A percentile compares a stretch with the other conserved stretches of the same genome.
phyloP scores from a whole-genome alignment of 164 flowering plant genomes.

The Aristolochia californica region DNA sequence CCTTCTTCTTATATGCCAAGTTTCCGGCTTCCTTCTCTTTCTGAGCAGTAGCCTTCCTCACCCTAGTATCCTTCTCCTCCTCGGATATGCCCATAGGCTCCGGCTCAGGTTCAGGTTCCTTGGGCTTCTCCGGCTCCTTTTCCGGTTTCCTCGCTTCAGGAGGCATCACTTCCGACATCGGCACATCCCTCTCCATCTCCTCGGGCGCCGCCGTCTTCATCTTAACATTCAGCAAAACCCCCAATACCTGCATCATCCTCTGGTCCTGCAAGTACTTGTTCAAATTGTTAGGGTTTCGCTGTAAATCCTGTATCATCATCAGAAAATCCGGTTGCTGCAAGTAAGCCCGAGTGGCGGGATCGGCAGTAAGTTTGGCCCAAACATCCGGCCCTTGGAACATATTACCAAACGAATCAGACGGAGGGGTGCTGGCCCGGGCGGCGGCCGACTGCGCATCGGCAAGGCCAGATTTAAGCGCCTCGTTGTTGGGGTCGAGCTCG shows the following conservation, averaged over 20 bases:
- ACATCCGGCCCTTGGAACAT: slow-evolving; percentile 76
- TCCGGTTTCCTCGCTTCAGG: slow-evolving; percentile 3
- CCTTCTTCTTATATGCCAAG: slow-evolving; percentile 94
- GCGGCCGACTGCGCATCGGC: slow-evolving; percentile 60
- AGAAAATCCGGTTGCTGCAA: slow-evolving; percentile 84
- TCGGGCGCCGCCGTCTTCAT: slow-evolving; percentile 28
- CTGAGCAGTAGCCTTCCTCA: slow-evolving; percentile 52
- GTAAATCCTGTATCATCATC: slow-evolving; percentile 77
- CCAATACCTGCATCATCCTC: slow-evolving; percentile 84
- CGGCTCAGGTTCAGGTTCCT: slow-evolving; percentile 22
- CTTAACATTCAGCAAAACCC: slow-evolving; percentile 64
- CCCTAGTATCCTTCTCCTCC: slow-evolving; percentile 56
- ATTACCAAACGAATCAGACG: slow-evolving; percentile 50
- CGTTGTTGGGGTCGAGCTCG: slow-evolving; percentile 73
- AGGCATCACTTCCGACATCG: slow-evolving; percentile 5
- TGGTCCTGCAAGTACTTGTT: slow-evolving; percentile 69
- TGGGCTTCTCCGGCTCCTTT: slow-evolving; percentile 21
- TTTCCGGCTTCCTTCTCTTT: slow-evolving; percentile 91
- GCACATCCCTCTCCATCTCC: slow-evolving; percentile 33
- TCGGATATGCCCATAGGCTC: slow-evolving; percentile 40
- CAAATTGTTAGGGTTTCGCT: slow-evolving; percentile 68
- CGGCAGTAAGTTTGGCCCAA: slow-evolving; percentile 86
- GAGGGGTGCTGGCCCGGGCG: slow-evolving; percentile 16
- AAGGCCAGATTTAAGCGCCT: slow-evolving; percentile 64
- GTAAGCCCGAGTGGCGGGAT: slow-evolving; percentile 51